These are phyloP conservation scores for Magnusiomyces tetraspermus DNA, from an alignment of 1,139 yeast genomes.

Conservation along the genomic window DNA sequence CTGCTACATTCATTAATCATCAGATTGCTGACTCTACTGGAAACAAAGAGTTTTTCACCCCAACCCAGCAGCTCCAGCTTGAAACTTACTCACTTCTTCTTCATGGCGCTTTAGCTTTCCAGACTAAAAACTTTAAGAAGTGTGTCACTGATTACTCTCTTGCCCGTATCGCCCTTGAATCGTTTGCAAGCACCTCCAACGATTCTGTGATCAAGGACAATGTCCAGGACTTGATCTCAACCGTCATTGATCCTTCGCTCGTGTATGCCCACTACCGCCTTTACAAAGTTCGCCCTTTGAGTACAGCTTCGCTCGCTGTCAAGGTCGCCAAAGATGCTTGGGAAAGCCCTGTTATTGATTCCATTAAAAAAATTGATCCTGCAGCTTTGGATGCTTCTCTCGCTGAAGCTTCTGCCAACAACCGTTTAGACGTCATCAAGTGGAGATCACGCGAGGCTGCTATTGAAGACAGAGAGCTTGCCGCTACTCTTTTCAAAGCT, in stretches of 20 bases:
- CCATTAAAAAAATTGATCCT: constrained; percentile 18
- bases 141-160: constrained; percentile 48
- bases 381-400: constrained; percentile 17
- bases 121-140: constrained; percentile 48
- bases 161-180: constrained; percentile 50
- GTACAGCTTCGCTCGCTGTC: constrained; percentile 28
- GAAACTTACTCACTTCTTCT: constrained; percentile 50
- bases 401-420: constrained; percentile 18
- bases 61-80: constrained; percentile 35
- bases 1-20: constrained; percentile 1
- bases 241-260: constrained; percentile 60
- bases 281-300: constrained; percentile 23
- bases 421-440: constrained; percentile 34
- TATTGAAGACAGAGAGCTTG: constrained; percentile 63
- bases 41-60: neutral
- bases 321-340: constrained; percentile 16
- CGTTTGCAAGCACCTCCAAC: constrained; percentile 12
- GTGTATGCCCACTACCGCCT: constrained; percentile 46
- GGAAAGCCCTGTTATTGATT: constrained; percentile 15
- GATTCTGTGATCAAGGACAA: constrained; percentile 32
- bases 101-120: constrained; percentile 50
- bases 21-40: neutral
- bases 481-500: constrained; percentile 41
- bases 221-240: constrained; percentile 48
- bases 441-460: constrained; percentile 75